Conservation (phyloP, 805 yeast genomes). For the Candida coleopterorum region DNA sequence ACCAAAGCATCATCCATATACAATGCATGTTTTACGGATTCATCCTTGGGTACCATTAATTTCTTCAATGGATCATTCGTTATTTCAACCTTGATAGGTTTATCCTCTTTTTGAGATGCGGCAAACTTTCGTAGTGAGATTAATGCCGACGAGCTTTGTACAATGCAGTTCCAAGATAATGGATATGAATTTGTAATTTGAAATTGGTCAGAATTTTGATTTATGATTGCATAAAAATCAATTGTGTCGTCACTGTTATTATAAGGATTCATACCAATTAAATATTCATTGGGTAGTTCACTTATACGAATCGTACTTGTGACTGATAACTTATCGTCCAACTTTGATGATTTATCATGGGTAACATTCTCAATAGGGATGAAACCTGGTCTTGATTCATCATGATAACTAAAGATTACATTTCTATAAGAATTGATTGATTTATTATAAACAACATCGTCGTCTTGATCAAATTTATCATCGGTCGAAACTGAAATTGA, state of each 20-base stretch:
- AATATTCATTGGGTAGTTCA: conserved; percentile 1
- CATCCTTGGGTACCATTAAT: conserved; percentile 9
- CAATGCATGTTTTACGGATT: conserved; percentile 19
- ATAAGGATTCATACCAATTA: conserved; percentile 22
- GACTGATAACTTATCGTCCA: background rate
- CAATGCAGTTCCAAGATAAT: conserved; percentile 31
- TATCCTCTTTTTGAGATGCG: background rate
- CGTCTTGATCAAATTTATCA: background rate
- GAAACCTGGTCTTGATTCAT: conserved; percentile 8
- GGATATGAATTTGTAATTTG: conserved; percentile 32
- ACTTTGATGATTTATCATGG: background rate
- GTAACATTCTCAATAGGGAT: conserved; percentile 5
- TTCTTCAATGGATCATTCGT: conserved; percentile 5
- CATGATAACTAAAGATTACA: conserved; percentile 6
- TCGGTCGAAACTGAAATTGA: background rate
- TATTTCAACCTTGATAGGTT: background rate
- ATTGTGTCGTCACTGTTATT: conserved; percentile 23
- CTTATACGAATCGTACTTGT: conserved; percentile 1
- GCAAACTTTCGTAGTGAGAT: conserved; percentile 28
- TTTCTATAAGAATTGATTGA: conserved; percentile 3
- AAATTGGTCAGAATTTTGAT: background rate
- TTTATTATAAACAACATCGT: conserved; percentile 5
- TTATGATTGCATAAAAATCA: conserved; percentile 25
- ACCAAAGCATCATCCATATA: conserved; percentile 14
- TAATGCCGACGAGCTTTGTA: conserved; percentile 29